Evolutionary conservation across 2,329 filamentous ascomycete species (phyloP).

Genomic region (Nigrospora sphaerica): DNA sequence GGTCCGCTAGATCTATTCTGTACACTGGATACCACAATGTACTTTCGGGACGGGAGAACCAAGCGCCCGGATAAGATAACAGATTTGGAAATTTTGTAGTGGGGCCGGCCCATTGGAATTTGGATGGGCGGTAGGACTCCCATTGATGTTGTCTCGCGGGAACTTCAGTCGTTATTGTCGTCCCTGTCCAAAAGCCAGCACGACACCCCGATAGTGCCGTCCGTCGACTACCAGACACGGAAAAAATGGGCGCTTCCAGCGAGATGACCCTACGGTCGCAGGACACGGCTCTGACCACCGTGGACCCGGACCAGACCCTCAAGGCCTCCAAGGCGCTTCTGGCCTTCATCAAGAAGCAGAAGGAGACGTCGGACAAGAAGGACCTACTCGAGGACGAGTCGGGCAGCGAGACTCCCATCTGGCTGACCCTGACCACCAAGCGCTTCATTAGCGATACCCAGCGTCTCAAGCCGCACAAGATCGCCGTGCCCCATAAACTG

Average conservation of each 20-base stretch:
- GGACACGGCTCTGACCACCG: constrained; percentile 21
- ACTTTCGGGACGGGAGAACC: too few species aligned
- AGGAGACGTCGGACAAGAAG: constrained; percentile 45
- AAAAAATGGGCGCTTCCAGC: constrained; percentile 34
- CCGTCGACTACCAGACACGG: too few species aligned
- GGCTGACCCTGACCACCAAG: constrained; percentile 59
- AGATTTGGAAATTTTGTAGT: too few species aligned
- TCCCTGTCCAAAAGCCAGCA: too few species aligned
- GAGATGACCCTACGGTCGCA: constrained; percentile 21
- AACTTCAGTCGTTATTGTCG: too few species aligned
- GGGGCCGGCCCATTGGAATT: too few species aligned
- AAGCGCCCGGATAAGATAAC: too few species aligned
- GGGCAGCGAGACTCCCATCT: constrained; percentile 47
- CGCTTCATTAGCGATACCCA: constrained; percentile 64
- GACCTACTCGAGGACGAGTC: constrained; percentile 44
- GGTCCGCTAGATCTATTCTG: too few species aligned
- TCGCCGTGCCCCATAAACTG: constrained; percentile 69
- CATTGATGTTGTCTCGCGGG: too few species aligned
- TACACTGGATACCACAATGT: too few species aligned
- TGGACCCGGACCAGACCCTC: constrained; percentile 43
- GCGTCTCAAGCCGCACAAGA: constrained; percentile 77
- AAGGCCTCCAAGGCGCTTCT: constrained; percentile 59
- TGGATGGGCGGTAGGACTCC: too few species aligned
- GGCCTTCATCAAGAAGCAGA: constrained; percentile 51
- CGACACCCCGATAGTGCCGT: too few species aligned